Evolutionary conservation across 202 grass and related monocot species (phyloP).

Genomic region (Cymbopogon flexuosus): DNA sequence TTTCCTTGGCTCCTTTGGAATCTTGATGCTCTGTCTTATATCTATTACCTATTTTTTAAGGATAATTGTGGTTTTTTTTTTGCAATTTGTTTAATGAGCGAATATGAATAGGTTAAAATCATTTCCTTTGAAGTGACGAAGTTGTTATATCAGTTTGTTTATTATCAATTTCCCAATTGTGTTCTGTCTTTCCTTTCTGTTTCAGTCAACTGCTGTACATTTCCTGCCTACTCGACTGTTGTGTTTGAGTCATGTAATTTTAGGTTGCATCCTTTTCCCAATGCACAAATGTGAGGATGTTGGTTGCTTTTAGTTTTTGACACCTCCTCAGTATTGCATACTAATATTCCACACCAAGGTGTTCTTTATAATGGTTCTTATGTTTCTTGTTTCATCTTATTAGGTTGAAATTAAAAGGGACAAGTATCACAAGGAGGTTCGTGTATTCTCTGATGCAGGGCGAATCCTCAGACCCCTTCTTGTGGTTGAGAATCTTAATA

Average conservation of each 20-base stretch:
- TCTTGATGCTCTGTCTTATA: slow-evolving; percentile 18
- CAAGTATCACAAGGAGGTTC: slow-evolving; percentile 73
- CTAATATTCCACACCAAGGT: slow-evolving; percentile 1
- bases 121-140: slow-evolving; percentile 7
- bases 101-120: neutral
- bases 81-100: neutral
- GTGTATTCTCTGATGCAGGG: slow-evolving; percentile 85
- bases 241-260: slow-evolving; percentile 14
- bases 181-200: neutral
- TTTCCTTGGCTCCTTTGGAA: slow-evolving; percentile 9
- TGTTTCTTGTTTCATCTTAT: slow-evolving; percentile 23
- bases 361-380: slow-evolving; percentile 16
- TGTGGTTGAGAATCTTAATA: slow-evolving; percentile 83
- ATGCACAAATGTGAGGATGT: slow-evolving; percentile 9
- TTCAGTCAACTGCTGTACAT: neutral
- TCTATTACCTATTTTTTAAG: slow-evolving; percentile 8
- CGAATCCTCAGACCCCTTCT: slow-evolving; percentile 91
- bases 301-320: neutral
- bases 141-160: neutral
- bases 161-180: neutral
- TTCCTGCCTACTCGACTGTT: neutral
- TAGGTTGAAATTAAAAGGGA: slow-evolving; percentile 98
- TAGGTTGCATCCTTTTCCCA: neutral
- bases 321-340: neutral
- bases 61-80: neutral